A percentile compares a stretch with the other conserved stretches of the same genome.
These are phyloP conservation scores for Lyophyllum decastes DNA, from an alignment of 768 basidiomycete genomes.

Conservation along the genomic window DNA sequence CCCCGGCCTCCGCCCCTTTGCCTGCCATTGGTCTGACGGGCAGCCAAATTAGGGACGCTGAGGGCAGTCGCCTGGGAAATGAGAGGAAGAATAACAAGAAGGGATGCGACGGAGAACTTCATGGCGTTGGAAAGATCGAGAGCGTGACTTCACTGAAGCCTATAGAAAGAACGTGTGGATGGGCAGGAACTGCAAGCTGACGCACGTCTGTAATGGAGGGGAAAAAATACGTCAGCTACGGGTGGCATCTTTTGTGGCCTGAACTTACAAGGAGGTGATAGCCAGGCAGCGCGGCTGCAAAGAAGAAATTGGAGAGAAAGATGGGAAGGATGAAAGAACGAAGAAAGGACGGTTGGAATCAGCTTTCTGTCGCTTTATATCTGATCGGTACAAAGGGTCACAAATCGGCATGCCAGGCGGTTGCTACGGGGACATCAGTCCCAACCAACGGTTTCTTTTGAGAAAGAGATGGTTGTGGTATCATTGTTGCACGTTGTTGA, in stretches of 20 bases:
- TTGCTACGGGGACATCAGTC: conserved; percentile 23
- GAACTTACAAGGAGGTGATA: conserved; percentile 28
- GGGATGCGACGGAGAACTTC: conserved; percentile 48
- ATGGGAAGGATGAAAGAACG: conserved; percentile 19
- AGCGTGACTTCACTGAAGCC: conserved; percentile 49
- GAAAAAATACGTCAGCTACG: neutral
- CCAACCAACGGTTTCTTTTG: neutral
- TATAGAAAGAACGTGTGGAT: conserved; percentile 36
- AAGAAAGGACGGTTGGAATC: conserved; percentile 16
- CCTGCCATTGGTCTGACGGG: conserved; percentile 25
- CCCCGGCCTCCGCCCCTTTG: conserved; percentile 17
- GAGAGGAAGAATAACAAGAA: conserved; percentile 41
- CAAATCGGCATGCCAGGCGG: conserved; percentile 14
- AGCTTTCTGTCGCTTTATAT: conserved; percentile 13
- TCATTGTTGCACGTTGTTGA: too few species aligned
- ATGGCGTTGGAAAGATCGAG: conserved; percentile 37
- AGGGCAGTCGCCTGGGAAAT: conserved; percentile 34
- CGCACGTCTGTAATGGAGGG: conserved; percentile 17
- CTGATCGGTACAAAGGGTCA: neutral
- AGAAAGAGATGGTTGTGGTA: neutral
- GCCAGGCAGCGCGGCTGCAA: conserved; percentile 59
- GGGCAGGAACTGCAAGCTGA: conserved; percentile 28
- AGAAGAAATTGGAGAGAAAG: conserved; percentile 25
- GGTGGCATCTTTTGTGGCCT: neutral
- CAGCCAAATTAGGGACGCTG: conserved; percentile 23